Evolutionary conservation across 2,329 filamentous ascomycete species (phyloP).

Genomic region (Ophiostoma perfectum): DNA sequence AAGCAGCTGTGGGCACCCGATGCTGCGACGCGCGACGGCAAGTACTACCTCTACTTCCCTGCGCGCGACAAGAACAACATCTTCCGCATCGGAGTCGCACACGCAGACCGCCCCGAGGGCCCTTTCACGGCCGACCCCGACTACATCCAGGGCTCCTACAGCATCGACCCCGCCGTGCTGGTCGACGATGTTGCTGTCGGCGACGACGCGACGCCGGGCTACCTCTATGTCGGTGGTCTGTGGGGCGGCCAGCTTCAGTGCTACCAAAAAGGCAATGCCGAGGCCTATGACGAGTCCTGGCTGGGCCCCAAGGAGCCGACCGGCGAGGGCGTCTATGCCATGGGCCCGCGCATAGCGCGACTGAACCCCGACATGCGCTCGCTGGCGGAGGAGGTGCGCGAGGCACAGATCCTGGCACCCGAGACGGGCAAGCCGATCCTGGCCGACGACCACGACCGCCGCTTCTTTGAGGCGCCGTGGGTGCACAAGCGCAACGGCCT

Average conservation of each 20-base stretch:
- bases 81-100: conserved; percentile 71
- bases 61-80: conserved; percentile 64
- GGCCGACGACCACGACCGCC: conserved; percentile 64
- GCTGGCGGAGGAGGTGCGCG: conserved; percentile 51
- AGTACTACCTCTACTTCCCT: conserved; percentile 74
- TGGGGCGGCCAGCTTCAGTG: conserved; percentile 80
- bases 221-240: conserved; percentile 71
- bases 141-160: conserved; percentile 64
- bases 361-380: conserved; percentile 60
- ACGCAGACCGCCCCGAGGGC: conserved; percentile 57
- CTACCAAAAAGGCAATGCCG: conserved; percentile 48
- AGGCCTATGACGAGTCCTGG: conserved; percentile 49
- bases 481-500: conserved; percentile 64
- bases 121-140: conserved; percentile 62
- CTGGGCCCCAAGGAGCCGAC: conserved; percentile 55
- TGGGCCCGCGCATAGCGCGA: conserved; percentile 61
- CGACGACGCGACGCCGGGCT: conserved; percentile 32
- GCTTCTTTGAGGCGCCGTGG: conserved; percentile 80
- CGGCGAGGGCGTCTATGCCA: conserved; percentile 50
- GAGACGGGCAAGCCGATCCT: conserved; percentile 54
- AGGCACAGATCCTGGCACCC: conserved; percentile 59
- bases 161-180: conserved; percentile 70
- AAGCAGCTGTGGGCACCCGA: conserved; percentile 81
- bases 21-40: conserved; percentile 58
- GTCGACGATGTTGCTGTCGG: conserved; percentile 67